Conservation (phyloP, 2,329 filamentous ascomycete species). For the Fusarium albosuccineum region DNA sequence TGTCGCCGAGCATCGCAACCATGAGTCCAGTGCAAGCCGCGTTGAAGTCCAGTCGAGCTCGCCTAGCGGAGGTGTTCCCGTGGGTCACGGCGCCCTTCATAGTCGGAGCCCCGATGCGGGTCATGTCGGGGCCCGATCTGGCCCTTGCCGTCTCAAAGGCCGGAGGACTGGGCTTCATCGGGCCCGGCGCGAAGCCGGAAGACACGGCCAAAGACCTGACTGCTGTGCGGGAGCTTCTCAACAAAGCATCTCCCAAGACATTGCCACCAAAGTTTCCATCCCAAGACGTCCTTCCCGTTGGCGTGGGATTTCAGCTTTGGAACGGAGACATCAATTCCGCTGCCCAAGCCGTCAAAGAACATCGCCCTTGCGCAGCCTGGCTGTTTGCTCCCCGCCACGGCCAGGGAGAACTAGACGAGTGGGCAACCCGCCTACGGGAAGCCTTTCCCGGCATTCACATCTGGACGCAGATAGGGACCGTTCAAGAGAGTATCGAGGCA, state of each 20-base stretch:
- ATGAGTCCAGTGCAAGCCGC: conserved; percentile 22
- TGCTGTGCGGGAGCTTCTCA: conserved; percentile 43
- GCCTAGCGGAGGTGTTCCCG: conserved; percentile 32
- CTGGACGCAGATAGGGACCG: conserved; percentile 66
- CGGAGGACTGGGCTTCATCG: conserved; percentile 73
- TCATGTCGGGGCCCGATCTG: conserved; percentile 68
- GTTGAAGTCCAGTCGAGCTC: conserved; percentile 9
- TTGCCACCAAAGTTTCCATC: conserved; percentile 26
- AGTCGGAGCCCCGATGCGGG: conserved; percentile 76
- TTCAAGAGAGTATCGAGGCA: conserved; percentile 61
- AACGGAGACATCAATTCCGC: conserved; percentile 55
- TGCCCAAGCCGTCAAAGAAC: conserved; percentile 46
- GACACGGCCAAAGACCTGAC: conserved; percentile 49
- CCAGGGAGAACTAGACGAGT: conserved; percentile 55
- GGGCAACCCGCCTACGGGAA: conserved; percentile 59
- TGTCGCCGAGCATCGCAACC: not conserved
- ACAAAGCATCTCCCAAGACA: conserved; percentile 10
- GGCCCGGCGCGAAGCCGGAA: conserved; percentile 52
- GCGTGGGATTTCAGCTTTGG: conserved; percentile 61
- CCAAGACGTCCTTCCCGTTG: conserved; percentile 55
- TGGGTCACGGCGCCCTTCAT: conserved; percentile 63
- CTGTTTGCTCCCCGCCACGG: conserved; percentile 55
- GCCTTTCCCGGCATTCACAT: conserved; percentile 58
- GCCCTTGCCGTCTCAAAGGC: conserved; percentile 76
- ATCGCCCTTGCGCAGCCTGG: conserved; percentile 59